phyloP scores from a whole-genome alignment of 768 basidiomycete genomes.

The Pholiota microspora region DNA sequence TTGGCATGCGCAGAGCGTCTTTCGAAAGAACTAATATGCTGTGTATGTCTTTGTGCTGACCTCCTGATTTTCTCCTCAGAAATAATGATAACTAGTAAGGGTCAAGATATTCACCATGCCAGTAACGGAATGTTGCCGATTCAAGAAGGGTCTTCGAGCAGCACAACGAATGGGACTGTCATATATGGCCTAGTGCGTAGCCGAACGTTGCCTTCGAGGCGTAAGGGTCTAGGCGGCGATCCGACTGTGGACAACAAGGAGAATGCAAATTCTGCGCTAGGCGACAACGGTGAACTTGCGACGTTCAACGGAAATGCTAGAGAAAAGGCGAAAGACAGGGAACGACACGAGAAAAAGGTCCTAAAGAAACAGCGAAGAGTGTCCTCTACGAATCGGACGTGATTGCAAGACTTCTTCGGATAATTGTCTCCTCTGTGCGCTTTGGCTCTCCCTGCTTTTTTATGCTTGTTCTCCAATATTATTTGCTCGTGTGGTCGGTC shows the following conservation, averaged over 20 bases:
- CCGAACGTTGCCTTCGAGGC: conserved; percentile 59
- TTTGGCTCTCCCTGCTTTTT: not conserved
- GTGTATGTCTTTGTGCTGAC: not conserved
- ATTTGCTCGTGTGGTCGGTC: not conserved
- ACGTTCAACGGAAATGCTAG: conserved; percentile 5
- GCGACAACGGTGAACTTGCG: not conserved
- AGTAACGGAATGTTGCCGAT: conserved; percentile 44
- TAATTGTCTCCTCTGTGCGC: not conserved
- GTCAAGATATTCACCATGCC: not conserved
- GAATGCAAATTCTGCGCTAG: conserved; percentile 8
- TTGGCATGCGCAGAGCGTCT: too few species aligned
- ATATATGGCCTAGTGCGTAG: conserved; percentile 52
- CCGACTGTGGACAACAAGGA: conserved; percentile 10
- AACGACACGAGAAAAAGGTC: conserved; percentile 16
- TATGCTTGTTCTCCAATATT: not conserved
- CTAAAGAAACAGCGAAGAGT: conserved; percentile 21
- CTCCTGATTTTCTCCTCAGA: conserved; percentile 17
- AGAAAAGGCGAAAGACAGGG: conserved; percentile 10
- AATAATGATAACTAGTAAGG: conserved; percentile 16
- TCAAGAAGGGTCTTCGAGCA: conserved; percentile 32
- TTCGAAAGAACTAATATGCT: too few species aligned
- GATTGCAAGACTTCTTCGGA: not conserved
- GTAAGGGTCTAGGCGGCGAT: conserved; percentile 22
- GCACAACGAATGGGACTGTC: conserved; percentile 26
- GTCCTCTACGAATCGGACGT: conserved; percentile 3